phyloP scores from a whole-genome alignment of 768 basidiomycete genomes.

The Auricularia cornea region DNA sequence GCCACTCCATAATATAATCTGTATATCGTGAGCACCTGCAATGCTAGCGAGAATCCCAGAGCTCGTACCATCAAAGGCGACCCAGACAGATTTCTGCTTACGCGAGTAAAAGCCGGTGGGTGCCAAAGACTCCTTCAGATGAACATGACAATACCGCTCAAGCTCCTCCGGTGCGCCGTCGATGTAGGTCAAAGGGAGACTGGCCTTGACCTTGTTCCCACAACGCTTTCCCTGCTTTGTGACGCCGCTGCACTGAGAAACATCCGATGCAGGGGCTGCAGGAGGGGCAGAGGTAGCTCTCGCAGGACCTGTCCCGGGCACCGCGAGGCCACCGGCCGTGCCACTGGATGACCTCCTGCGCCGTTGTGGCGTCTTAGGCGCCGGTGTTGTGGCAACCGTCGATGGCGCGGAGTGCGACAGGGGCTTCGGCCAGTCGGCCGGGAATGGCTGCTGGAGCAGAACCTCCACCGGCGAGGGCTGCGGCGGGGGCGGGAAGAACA shows the following conservation, averaged over 20 bases:
- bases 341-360: background rate
- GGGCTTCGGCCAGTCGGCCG: background rate
- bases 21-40: no score
- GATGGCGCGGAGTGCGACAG: background rate
- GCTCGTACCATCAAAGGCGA: constrained; percentile 48
- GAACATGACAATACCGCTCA: constrained; percentile 56
- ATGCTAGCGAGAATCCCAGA: background rate
- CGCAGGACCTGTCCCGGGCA: background rate
- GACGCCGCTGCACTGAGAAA: constrained; percentile 50
- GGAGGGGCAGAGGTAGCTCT: background rate
- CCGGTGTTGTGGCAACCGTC: background rate
- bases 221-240: constrained; percentile 63
- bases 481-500: background rate
- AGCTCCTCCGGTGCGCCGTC: constrained; percentile 27
- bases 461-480: background rate
- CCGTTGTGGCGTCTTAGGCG: background rate
- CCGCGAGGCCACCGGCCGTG: background rate
- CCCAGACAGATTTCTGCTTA: constrained; percentile 37
- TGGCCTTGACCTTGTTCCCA: constrained; percentile 45
- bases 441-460: background rate
- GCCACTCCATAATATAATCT: constrained; percentile 63
- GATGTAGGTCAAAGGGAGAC: constrained; percentile 20
- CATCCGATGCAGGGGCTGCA: background rate
- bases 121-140: constrained; percentile 44
- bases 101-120: constrained; percentile 52